Evolutionary conservation across 2,329 filamentous ascomycete species (phyloP), one percentile per base, ranked within the genome.

Genomic region (Paraconiothyrium brasiliense): DNA sequence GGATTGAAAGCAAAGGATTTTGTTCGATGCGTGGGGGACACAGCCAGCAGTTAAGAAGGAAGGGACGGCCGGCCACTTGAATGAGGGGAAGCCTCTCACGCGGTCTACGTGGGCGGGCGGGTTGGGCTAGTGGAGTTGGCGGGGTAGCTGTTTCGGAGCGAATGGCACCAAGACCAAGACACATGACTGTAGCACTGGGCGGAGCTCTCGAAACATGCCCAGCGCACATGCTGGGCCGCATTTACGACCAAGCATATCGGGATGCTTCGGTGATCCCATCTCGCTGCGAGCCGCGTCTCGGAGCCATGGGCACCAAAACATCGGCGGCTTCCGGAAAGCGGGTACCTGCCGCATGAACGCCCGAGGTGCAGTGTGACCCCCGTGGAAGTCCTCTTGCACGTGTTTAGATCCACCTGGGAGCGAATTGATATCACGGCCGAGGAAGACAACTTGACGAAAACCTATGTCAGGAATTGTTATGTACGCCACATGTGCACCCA

Each of bases 21-120:
- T 63, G 58, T 64, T 58, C 63, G 64, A 20, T 65, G 66, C 59
- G 64, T 62, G 68, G 66, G 62, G 65, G 62, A 41, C 60, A 64
- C 57, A 49, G 60, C 67, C 20, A 30, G 27, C 27, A 63, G 66
- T 67, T 63, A 44, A 44, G 43, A 59, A 67, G 62, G 65, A 62
- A 68, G 62, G 62, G 62, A 69, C 71, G 69, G 68, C 63, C 54
- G 66, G 66, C 71, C 71, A 54, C 54, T 61, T 49, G 61, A 61
- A 46, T 63, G 63, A 61, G 64, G 66, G 71, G 65, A 54, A 72
- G 67, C 67, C 65, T 67, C 61, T 63, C 65, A 34, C 24, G 49
- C 44, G 37, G 39, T 60, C 64, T 56, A 48, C 43, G 39, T 41
- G 32, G n/a, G 32, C 30, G 43, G n/a, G 43, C 9, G 43, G n/a